These are phyloP conservation scores for Coemansia sp. DNA, from an alignment of 192 early-diverging fungal genomes.

Conservation along the genomic window DNA sequence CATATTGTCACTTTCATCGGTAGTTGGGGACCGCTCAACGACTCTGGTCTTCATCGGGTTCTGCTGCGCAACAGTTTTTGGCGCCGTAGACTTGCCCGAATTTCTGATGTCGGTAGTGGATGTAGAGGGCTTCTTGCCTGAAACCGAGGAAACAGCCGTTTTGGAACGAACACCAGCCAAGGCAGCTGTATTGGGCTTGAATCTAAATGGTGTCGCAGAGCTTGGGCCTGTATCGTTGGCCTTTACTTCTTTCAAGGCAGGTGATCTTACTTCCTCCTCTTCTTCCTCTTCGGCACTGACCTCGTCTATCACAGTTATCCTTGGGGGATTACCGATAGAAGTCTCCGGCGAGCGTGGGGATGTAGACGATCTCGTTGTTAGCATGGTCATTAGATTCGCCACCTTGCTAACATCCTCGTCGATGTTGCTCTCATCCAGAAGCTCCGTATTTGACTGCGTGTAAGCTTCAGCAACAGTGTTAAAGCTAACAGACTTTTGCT, in stretches of 20 bases:
- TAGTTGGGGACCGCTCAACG: constrained; percentile 21
- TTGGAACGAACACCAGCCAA: constrained; percentile 11
- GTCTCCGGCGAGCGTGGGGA: background rate
- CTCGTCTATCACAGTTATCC: constrained; percentile 7
- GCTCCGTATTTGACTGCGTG: constrained; percentile 12
- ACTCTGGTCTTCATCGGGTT: constrained; percentile 28
- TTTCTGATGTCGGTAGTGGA: background rate
- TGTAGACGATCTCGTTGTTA: constrained; percentile 6
- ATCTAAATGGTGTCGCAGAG: background rate
- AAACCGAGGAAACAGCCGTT: background rate
- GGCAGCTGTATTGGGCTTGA: constrained; percentile 25
- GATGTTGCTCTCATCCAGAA: constrained; percentile 21
- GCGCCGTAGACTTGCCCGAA: background rate
- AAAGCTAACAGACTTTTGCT: constrained; percentile 32
- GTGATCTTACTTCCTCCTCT: background rate
- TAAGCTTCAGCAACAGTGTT: constrained; percentile 10
- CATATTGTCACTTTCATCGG: constrained; percentile 1
- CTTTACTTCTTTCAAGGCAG: background rate
- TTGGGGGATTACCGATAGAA: background rate
- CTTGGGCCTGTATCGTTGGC: background rate
- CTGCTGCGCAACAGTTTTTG: constrained; percentile 4
- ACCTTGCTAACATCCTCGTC: constrained; percentile 23
- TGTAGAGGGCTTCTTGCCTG: background rate
- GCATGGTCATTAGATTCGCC: constrained; percentile 7
- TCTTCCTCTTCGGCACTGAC: constrained; percentile 1